Percentiles rank a stretch among this genome's conserved stretches.
Evolutionary conservation across 768 basidiomycete species (phyloP).

Genomic region (Cyclocybe cylindracea): DNA sequence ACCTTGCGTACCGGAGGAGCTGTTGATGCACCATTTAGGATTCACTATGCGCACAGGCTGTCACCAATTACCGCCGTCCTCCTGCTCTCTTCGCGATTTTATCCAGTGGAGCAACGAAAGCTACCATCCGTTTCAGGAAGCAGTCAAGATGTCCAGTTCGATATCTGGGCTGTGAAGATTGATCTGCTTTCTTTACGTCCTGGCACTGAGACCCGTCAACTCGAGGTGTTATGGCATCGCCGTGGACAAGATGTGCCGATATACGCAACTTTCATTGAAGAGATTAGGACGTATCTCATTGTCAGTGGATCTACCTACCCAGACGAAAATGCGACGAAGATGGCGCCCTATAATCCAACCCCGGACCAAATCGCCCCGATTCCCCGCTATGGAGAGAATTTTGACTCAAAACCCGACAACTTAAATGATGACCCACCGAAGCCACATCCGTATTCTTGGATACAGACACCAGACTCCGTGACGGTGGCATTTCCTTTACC

Average conservation of each 20-base stretch:
- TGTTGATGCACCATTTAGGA: conserved; percentile 45
- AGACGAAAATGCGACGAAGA: conserved; percentile 31
- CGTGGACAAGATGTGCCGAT: conserved; percentile 73
- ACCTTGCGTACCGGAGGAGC: conserved; percentile 39
- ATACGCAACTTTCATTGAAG: conserved; percentile 48
- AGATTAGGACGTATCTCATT: conserved; percentile 51
- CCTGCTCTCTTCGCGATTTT: conserved; percentile 62
- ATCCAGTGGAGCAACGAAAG: conserved; percentile 22
- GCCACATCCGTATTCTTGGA: conserved; percentile 91
- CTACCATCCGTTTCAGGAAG: conserved; percentile 19
- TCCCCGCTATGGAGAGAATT: conserved; percentile 59
- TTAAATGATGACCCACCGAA: conserved; percentile 36
- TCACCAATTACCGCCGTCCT: conserved; percentile 43
- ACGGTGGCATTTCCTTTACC: conserved; percentile 87
- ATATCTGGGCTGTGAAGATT: conserved; percentile 64
- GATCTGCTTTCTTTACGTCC: conserved; percentile 38
- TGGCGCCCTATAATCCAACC: conserved; percentile 53
- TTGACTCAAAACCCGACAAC: conserved; percentile 28
- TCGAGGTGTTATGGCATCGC: conserved; percentile 70
- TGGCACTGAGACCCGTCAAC: conserved; percentile 27
- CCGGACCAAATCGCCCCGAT: conserved; percentile 70
- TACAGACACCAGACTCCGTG: conserved; percentile 80
- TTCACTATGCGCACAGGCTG: conserved; percentile 42
- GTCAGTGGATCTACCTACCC: conserved; percentile 61
- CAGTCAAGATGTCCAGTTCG: conserved; percentile 48